Evolutionary conservation across 768 basidiomycete species (phyloP).

Genomic region (Pilatotrama ljubarskyi): DNA sequence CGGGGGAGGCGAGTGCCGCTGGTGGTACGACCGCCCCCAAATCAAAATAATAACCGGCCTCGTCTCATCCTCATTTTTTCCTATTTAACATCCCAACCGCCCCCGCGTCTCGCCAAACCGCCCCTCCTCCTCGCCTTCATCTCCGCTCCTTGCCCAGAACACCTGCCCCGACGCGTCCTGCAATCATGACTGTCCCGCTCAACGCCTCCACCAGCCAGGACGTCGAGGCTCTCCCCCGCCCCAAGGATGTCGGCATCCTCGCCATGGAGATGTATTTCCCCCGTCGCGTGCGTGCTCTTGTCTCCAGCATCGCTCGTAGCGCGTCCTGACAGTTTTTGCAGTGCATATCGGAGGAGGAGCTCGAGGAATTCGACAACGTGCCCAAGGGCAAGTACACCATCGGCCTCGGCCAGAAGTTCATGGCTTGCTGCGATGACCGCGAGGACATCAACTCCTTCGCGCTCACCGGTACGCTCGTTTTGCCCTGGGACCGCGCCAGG

Average conservation of each 20-base stretch:
- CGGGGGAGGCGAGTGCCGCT: neutral
- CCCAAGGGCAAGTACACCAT: conserved; percentile 98
- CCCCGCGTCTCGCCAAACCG: conserved; percentile 2
- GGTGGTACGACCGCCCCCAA: conserved; percentile 31
- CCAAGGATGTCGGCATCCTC: conserved; percentile 93
- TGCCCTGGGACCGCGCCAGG: neutral
- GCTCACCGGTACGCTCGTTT: conserved; percentile 70
- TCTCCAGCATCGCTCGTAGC: neutral
- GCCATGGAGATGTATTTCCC: conserved; percentile 96
- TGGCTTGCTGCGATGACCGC: conserved; percentile 98
- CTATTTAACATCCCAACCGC: conserved; percentile 22
- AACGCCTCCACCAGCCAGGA: conserved; percentile 27
- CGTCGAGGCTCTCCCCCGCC: conserved; percentile 47
- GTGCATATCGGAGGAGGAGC: conserved; percentile 95
- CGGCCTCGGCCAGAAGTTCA: conserved; percentile 95
- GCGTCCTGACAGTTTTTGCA: conserved; percentile 34
- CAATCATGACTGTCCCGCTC: conserved; percentile 32
- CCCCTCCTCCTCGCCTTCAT: conserved; percentile 13
- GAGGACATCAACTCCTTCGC: conserved; percentile 99
- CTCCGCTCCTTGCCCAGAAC: conserved; percentile 12
- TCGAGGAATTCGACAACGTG: conserved; percentile 93
- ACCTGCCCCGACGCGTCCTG: neutral
- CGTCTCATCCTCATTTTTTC: conserved; percentile 28
- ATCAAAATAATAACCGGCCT: conserved; percentile 30
- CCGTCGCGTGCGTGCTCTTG: conserved; percentile 45